Percentiles rank a stretch among this genome's conserved stretches.
phyloP scores from a whole-genome alignment of 495 filamentous ascomycete species.

The Penicillium maclennaniae region DNA sequence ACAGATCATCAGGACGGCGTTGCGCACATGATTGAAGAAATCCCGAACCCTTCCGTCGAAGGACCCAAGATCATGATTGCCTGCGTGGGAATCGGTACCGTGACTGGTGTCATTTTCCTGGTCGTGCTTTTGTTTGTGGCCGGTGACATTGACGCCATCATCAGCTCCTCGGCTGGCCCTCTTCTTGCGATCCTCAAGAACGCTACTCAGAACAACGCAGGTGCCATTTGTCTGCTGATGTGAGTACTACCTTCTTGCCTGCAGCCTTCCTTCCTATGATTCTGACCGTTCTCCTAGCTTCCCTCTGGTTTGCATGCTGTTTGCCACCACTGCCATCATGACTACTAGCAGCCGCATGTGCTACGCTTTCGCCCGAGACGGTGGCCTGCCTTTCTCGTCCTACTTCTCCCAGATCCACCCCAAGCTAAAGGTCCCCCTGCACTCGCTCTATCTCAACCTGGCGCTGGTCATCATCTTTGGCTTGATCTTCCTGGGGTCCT shows the following conservation, averaged over 20 bases:
- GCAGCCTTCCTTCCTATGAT: background rate
- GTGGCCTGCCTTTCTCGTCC: slow-evolving; percentile 62
- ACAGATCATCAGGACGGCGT: slow-evolving; percentile 46
- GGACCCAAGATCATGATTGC: slow-evolving; percentile 72
- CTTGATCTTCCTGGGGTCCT: slow-evolving; percentile 71
- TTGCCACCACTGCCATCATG: slow-evolving; percentile 69
- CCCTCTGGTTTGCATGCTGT: slow-evolving; percentile 67
- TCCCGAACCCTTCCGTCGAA: slow-evolving; percentile 61
- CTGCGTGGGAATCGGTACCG: slow-evolving; percentile 63
- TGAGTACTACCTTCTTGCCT: slow-evolving; percentile 23
- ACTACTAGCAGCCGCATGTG: slow-evolving; percentile 74
- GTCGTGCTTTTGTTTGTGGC: slow-evolving; percentile 62
- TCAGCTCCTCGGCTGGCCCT: slow-evolving; percentile 57
- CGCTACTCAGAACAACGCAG: slow-evolving; percentile 61
- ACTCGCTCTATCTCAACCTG: slow-evolving; percentile 64
- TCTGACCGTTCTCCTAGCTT: slow-evolving; percentile 41
- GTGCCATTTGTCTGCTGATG: slow-evolving; percentile 65
- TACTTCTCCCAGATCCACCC: slow-evolving; percentile 64
- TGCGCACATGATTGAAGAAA: slow-evolving; percentile 58
- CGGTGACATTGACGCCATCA: slow-evolving; percentile 55
- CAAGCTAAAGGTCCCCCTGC: slow-evolving; percentile 61
- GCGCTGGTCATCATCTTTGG: slow-evolving; percentile 65
- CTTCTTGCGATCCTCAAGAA: slow-evolving; percentile 68
- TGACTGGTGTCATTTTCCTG: slow-evolving; percentile 67
- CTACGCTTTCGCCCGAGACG: slow-evolving; percentile 70